Percentiles rank a stretch among this genome's conserved stretches.
These are phyloP conservation scores for Lactarius evosmus DNA, from an alignment of 768 basidiomycete species.

Conservation along the genomic window DNA sequence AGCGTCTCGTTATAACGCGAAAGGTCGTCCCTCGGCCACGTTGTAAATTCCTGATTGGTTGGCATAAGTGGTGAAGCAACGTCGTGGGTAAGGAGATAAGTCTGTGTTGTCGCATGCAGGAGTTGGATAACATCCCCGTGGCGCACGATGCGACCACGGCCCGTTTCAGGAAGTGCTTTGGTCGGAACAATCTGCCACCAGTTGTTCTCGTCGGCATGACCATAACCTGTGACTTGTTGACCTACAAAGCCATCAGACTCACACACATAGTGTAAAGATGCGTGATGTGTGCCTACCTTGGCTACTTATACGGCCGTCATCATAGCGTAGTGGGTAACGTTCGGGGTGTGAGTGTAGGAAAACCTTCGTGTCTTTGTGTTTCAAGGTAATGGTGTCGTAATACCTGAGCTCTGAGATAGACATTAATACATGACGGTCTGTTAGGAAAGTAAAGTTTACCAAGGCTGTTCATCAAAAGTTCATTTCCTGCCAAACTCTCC, in stretches of 20 bases:
- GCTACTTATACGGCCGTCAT: constrained; percentile 92
- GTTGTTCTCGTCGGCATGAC: constrained; percentile 92
- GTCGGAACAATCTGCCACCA: constrained; percentile 95
- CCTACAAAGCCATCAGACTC: constrained; percentile 43
- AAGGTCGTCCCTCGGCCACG: constrained; percentile 76
- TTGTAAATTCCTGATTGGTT: constrained; percentile 98
- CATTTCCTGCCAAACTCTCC: constrained; percentile 89
- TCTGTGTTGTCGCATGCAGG: constrained; percentile 81
- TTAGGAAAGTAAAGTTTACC: constrained; percentile 48
- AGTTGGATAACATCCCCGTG: constrained; percentile 88
- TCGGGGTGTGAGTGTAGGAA: constrained; percentile 93
- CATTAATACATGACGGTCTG: constrained; percentile 4
- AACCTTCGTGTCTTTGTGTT: constrained; percentile 91
- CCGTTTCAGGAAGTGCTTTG: constrained; percentile 89
- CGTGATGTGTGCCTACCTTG: constrained; percentile 53
- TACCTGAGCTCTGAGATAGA: constrained; percentile 78
- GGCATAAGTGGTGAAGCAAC: constrained; percentile 96
- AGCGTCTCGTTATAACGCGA: constrained; percentile 83
- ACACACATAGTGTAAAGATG: not conserved
- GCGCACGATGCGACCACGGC: constrained; percentile 88
- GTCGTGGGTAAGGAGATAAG: constrained; percentile 88
- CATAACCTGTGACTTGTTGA: constrained; percentile 96
- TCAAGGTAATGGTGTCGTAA: constrained; percentile 81
- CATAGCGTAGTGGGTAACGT: constrained; percentile 87
- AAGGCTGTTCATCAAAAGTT: constrained; percentile 86